Percentiles rank a stretch among this genome's conserved stretches.
Conservation (phyloP, 371 early-diverging fungal genomes). For the Agmasoma carcini region DNA sequence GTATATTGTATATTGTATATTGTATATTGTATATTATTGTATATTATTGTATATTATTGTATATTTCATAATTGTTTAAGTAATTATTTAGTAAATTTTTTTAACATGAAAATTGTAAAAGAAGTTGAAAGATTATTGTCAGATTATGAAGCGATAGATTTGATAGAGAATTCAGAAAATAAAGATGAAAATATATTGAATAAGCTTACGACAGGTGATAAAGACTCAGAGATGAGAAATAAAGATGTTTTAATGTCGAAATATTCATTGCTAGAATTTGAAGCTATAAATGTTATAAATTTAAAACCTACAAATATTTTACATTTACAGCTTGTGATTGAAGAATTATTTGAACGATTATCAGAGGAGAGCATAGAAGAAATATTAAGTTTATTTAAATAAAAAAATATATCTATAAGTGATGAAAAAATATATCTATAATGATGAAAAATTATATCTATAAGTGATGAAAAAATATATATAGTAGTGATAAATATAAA, state of each 20-base stretch:
- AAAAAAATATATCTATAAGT: no score
- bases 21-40: no score
- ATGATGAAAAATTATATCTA: no score
- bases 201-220: neutral
- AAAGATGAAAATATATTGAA: neutral
- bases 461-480: no score
- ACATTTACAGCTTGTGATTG: slow-evolving; percentile 50
- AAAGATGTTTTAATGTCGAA: slow-evolving; percentile 19
- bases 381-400: no score
- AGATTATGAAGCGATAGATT: slow-evolving; percentile 3
- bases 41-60: no score
- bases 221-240: neutral
- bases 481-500: no score
- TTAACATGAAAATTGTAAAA: slow-evolving; percentile 20
- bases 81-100: neutral
- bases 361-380: slow-evolving; percentile 39
- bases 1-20: no score
- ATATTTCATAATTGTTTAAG: neutral
- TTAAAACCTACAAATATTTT: slow-evolving; percentile 39
- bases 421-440: no score
- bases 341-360: slow-evolving; percentile 53
- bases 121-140: slow-evolving; percentile 9
- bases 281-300: slow-evolving; percentile 48
- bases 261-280: slow-evolving; percentile 38
- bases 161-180: neutral